phyloP scores from a whole-genome alignment of 495 filamentous ascomycete species.

The Talaromyces ruber region DNA sequence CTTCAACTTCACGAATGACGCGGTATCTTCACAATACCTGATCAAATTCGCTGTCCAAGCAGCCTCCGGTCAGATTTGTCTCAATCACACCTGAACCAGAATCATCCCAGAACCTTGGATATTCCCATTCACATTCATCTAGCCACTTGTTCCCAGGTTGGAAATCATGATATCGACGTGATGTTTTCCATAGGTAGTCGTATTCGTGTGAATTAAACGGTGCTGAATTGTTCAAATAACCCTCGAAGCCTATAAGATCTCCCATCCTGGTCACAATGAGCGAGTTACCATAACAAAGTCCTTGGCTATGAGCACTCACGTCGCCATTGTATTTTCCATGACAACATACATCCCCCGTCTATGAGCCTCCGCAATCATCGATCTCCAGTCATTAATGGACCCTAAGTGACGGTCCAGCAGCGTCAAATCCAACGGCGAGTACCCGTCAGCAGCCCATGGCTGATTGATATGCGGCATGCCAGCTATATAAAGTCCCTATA shows the following conservation, averaged over 20 bases:
- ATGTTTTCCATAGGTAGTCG: constrained; percentile 30
- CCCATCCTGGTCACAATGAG: constrained; percentile 20
- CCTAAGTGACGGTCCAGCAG: constrained; percentile 28
- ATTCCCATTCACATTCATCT: constrained; percentile 20
- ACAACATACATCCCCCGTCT: constrained; percentile 27
- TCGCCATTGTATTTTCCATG: constrained; percentile 28
- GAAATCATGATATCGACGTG: constrained; percentile 33
- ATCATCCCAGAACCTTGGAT: constrained; percentile 25
- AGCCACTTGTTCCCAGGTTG: constrained; percentile 17
- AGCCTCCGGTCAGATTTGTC: constrained; percentile 15
- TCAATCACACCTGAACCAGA: constrained; percentile 16
- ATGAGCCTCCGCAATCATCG: constrained; percentile 22
- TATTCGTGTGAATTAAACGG: constrained; percentile 32
- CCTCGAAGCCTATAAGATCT: constrained; percentile 37
- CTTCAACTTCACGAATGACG: not conserved
- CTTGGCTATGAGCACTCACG: constrained; percentile 10
- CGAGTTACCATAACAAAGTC: not conserved
- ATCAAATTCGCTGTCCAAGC: constrained; percentile 25
- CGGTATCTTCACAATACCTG: constrained; percentile 13
- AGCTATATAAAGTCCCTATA: constrained; percentile 16
- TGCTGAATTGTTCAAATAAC: constrained; percentile 28
- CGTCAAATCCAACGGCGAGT: constrained; percentile 27
- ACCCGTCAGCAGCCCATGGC: constrained; percentile 27
- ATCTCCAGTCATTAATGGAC: constrained; percentile 24
- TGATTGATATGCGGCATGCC: constrained; percentile 30